Evolutionary conservation across 2,329 filamentous ascomycete species (phyloP).

Genomic region (Colletotrichum trifolii): DNA sequence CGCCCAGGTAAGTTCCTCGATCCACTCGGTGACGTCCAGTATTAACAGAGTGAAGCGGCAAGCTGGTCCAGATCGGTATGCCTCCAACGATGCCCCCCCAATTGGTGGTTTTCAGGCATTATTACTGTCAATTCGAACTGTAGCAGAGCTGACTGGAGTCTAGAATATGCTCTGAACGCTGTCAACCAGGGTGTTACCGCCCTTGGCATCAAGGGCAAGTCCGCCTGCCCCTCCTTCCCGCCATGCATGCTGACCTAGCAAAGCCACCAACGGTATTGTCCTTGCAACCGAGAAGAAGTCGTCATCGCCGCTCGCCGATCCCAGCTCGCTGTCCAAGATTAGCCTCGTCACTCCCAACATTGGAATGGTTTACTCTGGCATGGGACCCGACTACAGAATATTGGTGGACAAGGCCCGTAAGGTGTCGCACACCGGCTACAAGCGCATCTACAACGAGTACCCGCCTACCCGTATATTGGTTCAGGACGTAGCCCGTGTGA

Average conservation of each 20-base stretch:
- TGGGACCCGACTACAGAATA: constrained; percentile 98
- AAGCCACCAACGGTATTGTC: constrained; percentile 98
- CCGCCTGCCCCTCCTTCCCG: constrained; percentile 8
- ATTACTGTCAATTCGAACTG: too few relatives aligned
- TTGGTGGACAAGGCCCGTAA: constrained; percentile 98
- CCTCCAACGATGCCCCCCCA: constrained; percentile 22
- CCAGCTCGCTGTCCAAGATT: constrained; percentile 95
- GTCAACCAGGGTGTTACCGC: constrained; percentile 99
- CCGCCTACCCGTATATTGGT: constrained; percentile 99
- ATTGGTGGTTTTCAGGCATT: background rate
- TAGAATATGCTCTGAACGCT: constrained; percentile 98
- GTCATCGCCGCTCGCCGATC: constrained; percentile 95
- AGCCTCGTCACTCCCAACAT: constrained; percentile 99
- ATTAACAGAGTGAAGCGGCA: constrained; percentile 73
- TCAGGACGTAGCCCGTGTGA: constrained; percentile 95
- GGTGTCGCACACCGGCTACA: constrained; percentile 98
- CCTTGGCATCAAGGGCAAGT: constrained; percentile 93
- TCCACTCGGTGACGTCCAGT: constrained; percentile 33
- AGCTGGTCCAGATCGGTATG: constrained; percentile 95
- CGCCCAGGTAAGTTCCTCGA: constrained; percentile 81
- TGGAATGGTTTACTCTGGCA: constrained; percentile 99
- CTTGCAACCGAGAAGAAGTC: constrained; percentile 99
- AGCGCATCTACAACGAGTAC: constrained; percentile 99
- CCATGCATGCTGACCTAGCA: constrained; percentile 38
- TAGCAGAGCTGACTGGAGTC: constrained; percentile 33